Conservation (phyloP, 169 alveolate genomes). For the Plasmodium vivax region DNA sequence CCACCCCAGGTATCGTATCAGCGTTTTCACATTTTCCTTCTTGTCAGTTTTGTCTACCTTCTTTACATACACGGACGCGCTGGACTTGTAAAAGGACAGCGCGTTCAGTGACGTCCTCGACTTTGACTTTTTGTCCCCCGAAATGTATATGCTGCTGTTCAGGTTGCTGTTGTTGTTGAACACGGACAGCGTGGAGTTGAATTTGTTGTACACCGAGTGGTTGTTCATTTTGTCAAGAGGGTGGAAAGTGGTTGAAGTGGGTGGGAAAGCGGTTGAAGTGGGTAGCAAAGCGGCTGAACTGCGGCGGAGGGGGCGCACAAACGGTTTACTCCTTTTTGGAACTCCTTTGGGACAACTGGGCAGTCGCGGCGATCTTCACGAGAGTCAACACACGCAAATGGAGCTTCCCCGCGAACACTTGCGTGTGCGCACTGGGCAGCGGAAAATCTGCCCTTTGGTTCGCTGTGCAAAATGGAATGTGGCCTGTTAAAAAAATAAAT, state of each 20-base stretch:
- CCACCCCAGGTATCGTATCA: constrained; percentile 75
- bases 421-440: not conserved
- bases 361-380: not conserved
- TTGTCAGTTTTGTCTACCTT: constrained; percentile 68
- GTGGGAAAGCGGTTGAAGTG: not conserved
- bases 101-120: constrained; percentile 63
- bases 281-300: not conserved
- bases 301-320: not conserved
- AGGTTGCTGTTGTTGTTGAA: constrained; percentile 37
- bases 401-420: not conserved
- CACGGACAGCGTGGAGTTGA: constrained; percentile 62
- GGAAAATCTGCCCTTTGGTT: not conserved
- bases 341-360: not conserved
- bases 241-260: not conserved
- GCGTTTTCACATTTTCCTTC: constrained; percentile 72
- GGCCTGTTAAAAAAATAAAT: not conserved
- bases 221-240: constrained; percentile 42
- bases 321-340: not conserved
- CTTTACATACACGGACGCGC: constrained; percentile 70
- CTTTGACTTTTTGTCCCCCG: constrained; percentile 60
- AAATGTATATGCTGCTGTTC: constrained; percentile 54
- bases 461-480: not conserved
- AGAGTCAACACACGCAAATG: not conserved
- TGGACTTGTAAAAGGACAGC: constrained; percentile 60
- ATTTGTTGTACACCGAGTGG: constrained; percentile 73